These are phyloP conservation scores for Aegilops sharonensis DNA, from an alignment of 176 grass and related monocot species.

Conservation along the genomic window DNA sequence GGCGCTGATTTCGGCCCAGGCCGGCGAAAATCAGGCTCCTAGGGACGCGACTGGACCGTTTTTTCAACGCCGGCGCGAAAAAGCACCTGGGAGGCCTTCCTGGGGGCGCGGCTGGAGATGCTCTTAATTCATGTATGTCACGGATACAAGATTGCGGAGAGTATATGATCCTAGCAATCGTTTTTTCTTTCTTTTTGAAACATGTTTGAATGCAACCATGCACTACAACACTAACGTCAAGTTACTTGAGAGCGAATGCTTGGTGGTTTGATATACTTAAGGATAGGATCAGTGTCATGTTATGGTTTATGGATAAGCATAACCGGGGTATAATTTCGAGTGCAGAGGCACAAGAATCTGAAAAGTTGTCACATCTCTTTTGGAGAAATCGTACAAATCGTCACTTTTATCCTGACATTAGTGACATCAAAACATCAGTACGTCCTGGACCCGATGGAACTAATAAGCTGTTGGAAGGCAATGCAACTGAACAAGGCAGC, in stretches of 20 bases:
- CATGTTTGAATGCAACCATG: not conserved
- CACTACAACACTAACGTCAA: not conserved
- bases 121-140: too few species aligned
- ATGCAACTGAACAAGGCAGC: not conserved
- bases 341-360: slow-evolving; percentile 10
- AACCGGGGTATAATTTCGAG: not conserved
- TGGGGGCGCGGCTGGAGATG: too few species aligned
- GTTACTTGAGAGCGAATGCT: not conserved
- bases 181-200: not conserved
- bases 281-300: slow-evolving; percentile 21
- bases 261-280: slow-evolving; percentile 2
- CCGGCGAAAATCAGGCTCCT: too few species aligned
- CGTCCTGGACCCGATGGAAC: not conserved
- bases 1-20: too few species aligned
- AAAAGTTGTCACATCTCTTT: not conserved
- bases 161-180: not conserved
- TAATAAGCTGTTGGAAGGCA: not conserved
- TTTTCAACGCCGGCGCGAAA: too few species aligned
- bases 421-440: slow-evolving; percentile 5
- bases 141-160: not conserved
- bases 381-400: not conserved
- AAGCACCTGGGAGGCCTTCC: too few species aligned
- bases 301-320: slow-evolving; percentile 19
- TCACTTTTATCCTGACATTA: not conserved
- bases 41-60: too few species aligned